phyloP scores from a whole-genome alignment of 805 yeast species.

The Kuraishia floccosa region DNA sequence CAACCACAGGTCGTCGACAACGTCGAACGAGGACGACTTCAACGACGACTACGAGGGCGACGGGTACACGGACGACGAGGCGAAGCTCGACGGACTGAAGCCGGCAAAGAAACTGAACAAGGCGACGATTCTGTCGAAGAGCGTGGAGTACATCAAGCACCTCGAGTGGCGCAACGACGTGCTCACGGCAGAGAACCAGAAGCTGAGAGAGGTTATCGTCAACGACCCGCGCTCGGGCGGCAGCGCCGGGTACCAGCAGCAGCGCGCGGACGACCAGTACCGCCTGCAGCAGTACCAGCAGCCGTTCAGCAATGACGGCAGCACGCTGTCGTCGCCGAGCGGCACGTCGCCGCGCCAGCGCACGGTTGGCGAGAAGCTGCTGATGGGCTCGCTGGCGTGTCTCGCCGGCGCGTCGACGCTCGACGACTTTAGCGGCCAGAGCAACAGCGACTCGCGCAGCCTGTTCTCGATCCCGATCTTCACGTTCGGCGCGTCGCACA shows the following conservation, averaged over 20 bases:
- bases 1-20: slow-evolving; percentile 25
- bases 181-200: slow-evolving; percentile 35
- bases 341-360: slow-evolving; percentile 3
- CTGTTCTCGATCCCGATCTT: slow-evolving; percentile 18
- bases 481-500: slow-evolving; percentile 10
- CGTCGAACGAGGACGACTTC: slow-evolving; percentile 26
- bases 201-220: slow-evolving; percentile 13
- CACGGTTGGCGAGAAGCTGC: slow-evolving; percentile 30
- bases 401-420: slow-evolving; percentile 51
- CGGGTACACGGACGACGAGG: slow-evolving; percentile 41
- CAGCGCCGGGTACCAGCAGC: slow-evolving; percentile 2
- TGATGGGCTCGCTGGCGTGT: slow-evolving; percentile 56
- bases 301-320: slow-evolving; percentile 13
- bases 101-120: slow-evolving; percentile 73
- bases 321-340: slow-evolving; percentile 10
- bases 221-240: slow-evolving; percentile 3
- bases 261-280: slow-evolving; percentile 6
- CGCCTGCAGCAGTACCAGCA: slow-evolving; percentile 7
- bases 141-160: slow-evolving; percentile 69
- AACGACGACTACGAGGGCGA: slow-evolving; percentile 38
- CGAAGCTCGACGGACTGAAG: slow-evolving; percentile 57
- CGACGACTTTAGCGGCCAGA: slow-evolving; percentile 27
- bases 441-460: slow-evolving; percentile 11
- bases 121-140: slow-evolving; percentile 65
- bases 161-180: slow-evolving; percentile 49